Conservation (phyloP, 1,139 yeast genomes). For the Geotrichum siamense region DNA sequence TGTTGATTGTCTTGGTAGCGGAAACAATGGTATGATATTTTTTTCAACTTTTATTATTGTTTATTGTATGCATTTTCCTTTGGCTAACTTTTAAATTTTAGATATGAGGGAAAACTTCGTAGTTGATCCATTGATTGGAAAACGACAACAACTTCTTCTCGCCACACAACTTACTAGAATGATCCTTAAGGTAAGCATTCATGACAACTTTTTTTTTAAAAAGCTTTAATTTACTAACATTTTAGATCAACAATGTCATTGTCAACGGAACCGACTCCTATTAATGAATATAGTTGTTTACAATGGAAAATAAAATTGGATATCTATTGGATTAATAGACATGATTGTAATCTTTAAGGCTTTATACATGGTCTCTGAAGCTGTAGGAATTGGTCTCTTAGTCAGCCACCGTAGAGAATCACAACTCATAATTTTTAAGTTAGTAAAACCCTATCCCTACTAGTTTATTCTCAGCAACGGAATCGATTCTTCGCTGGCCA, state of each 20-base stretch:
- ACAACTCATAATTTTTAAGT: too few relatives aligned
- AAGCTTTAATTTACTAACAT: constrained; percentile 6
- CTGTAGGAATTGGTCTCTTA: too few relatives aligned
- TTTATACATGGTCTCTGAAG: too few relatives aligned
- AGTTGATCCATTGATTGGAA: constrained; percentile 94
- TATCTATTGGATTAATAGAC: too few relatives aligned
- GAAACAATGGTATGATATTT: constrained; percentile 40
- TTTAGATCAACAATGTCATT: constrained; percentile 78
- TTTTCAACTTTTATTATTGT: not conserved
- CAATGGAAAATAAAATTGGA: constrained; percentile 1
- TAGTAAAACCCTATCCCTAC: too few relatives aligned
- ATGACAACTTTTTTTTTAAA: too few relatives aligned
- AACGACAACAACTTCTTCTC: constrained; percentile 87
- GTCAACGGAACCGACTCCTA: constrained; percentile 77
- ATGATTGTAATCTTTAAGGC: too few relatives aligned
- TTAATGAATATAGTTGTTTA: constrained; percentile 16
- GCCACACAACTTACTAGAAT: constrained; percentile 97
- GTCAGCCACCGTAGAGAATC: too few relatives aligned
- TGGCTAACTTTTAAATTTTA: constrained; percentile 24
- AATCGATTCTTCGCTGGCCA: constrained; percentile 1
- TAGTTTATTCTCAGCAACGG: too few relatives aligned
- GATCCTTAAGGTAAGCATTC: constrained; percentile 55
- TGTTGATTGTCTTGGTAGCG: constrained; percentile 87
- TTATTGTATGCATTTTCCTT: not conserved
- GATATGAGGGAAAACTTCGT: constrained; percentile 90